Evolutionary conservation across 1,284 basidiomycete species (phyloP).

Genomic region (Cutaneotrichosporon cavernicola): DNA sequence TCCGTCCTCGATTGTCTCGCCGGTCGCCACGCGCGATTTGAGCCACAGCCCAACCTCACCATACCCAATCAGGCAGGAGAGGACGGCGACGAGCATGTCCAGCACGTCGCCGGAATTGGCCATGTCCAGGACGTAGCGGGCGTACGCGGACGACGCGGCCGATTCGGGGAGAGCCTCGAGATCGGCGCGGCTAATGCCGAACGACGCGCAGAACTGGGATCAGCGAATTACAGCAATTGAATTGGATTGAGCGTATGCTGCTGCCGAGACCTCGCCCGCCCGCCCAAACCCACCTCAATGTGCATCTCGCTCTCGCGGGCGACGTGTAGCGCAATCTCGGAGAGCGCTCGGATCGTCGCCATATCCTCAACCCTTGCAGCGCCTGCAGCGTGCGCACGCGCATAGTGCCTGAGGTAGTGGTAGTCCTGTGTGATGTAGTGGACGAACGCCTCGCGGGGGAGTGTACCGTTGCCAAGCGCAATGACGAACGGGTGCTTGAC

Average conservation of each 20-base stretch:
- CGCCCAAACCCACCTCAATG: constrained; percentile 49
- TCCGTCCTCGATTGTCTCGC: constrained; percentile 61
- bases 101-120: constrained; percentile 71
- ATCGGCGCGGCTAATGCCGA: constrained; percentile 64
- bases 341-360: constrained; percentile 64
- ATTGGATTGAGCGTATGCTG: too few species aligned
- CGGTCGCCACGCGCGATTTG: constrained; percentile 59
- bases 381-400: constrained; percentile 61
- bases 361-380: constrained; percentile 73
- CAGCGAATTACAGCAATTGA: constrained; percentile 1
- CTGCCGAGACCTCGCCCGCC: background rate
- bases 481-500: constrained; percentile 75
- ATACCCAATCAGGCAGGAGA: constrained; percentile 86
- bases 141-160: constrained; percentile 73
- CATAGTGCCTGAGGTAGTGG: constrained; percentile 55
- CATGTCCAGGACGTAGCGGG: constrained; percentile 77
- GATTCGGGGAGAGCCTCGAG: constrained; percentile 66
- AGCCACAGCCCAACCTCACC: constrained; percentile 90
- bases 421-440: constrained; percentile 76
- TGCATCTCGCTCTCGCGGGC: constrained; percentile 73
- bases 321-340: constrained; percentile 66
- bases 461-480: constrained; percentile 68
- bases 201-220: constrained; percentile 63
- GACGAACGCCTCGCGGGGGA: constrained; percentile 66
- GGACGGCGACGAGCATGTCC: constrained; percentile 74